phyloP scores from a whole-genome alignment of 768 basidiomycete species.

The Hortiboletus campestris region DNA sequence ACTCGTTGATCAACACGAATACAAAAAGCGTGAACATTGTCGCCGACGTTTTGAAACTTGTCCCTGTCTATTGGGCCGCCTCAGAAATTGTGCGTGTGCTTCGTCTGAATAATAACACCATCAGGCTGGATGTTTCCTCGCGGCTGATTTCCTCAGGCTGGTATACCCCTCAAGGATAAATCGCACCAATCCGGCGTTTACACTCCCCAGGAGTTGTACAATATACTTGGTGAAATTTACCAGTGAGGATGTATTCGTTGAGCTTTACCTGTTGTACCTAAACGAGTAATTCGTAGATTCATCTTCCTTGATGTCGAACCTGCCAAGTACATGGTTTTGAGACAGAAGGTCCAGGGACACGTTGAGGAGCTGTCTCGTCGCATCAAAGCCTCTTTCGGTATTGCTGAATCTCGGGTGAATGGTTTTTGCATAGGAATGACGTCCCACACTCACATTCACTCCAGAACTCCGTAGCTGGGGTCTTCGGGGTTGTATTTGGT shows the following conservation, averaged over 20 bases:
- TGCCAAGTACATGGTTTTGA: slow-evolving; percentile 54
- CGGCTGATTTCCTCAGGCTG: slow-evolving; percentile 47
- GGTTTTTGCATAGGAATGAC: neutral
- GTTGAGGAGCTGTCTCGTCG: slow-evolving; percentile 51
- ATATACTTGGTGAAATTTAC: slow-evolving; percentile 69
- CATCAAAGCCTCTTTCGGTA: slow-evolving; percentile 53
- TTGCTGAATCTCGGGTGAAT: slow-evolving; percentile 44
- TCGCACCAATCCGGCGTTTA: slow-evolving; percentile 53
- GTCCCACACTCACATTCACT: neutral
- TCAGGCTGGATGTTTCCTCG: neutral
- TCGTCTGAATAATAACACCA: neutral
- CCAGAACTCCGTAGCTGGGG: slow-evolving; percentile 35
- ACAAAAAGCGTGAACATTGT: slow-evolving; percentile 62
- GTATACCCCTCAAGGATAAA: slow-evolving; percentile 65
- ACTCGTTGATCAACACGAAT: slow-evolving; percentile 53
- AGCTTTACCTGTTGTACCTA: neutral
- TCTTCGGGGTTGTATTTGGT: slow-evolving; percentile 51
- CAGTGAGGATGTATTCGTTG: slow-evolving; percentile 37
- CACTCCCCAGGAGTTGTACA: slow-evolving; percentile 59
- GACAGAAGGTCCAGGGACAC: slow-evolving; percentile 49
- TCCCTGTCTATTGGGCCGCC: slow-evolving; percentile 71
- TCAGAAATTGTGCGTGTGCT: slow-evolving; percentile 55
- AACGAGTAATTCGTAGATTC: slow-evolving; percentile 44
- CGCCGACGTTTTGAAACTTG: slow-evolving; percentile 59
- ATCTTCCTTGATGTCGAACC: slow-evolving; percentile 73